Base-by-base conservation (phyloP, 1,284 basidiomycete genomes). In the Neonothopanus nambi region DNA sequence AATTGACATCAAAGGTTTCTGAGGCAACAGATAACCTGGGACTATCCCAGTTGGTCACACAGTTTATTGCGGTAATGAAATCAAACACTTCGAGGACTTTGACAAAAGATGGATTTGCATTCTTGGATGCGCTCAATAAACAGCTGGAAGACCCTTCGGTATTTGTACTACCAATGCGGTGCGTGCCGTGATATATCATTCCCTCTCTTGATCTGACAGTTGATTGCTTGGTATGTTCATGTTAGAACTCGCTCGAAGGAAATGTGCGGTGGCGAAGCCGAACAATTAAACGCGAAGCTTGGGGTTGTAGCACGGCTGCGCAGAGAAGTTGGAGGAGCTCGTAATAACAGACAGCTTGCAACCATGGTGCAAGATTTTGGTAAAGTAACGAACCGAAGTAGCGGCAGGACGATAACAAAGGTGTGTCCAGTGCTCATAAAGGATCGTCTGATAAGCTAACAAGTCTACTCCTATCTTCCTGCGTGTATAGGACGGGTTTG, bases 21-120 rank as follows among this genome's bases (percentile, higher is more conserved):
- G 65, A 68, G n/a, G 78, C 83, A 6, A 73, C 71, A 6, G 78
- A 85, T 61, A 88, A 87, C 57, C 57, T 55, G 5, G 67, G 70
- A 23, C 72, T 90, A 35, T 75, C 83, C 11, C 65, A 67, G 41
- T 65, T 80, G 21, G 80, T 89, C 28, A 62, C 63, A 37, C 81
- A 86, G 48, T 90, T 89, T 61, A 69, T 78, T 9, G 72, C 72
- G 26, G 75, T 82, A 28, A 70, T 90, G 64, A 77, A 81, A 62
- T 77, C 77, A 58, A 85, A 81, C 60, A 81, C 77, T 48, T 87
- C 84, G 43, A 77, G 78, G 57, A 81, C 79, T 40, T 63, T 90
- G 51, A 90, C 87, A 26, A 83, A 81, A 65, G 87, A 89, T 59
- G 88, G 80, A 8, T 87, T 84, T 62, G 68, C 72, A 23, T 85